These are phyloP conservation scores for Helicocarpus griseus DNA, from an alignment of 2,329 filamentous ascomycete genomes.

Conservation along the genomic window DNA sequence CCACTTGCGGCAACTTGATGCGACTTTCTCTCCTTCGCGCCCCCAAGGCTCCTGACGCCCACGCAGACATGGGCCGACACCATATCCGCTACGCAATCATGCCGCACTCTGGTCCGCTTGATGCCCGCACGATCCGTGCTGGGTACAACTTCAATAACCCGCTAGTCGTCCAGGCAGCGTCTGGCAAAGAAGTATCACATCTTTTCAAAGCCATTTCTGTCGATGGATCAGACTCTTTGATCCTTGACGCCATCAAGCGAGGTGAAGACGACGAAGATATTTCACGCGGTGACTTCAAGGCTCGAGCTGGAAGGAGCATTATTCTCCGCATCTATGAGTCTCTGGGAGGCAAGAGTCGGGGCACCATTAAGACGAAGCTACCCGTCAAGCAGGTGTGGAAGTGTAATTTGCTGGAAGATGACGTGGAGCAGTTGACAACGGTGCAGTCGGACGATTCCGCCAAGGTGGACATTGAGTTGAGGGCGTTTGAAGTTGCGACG, in stretches of 20 bases:
- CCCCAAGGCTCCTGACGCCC: slow-evolving; percentile 83
- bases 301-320: slow-evolving; percentile 64
- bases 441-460: slow-evolving; percentile 21
- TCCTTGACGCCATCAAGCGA: slow-evolving; percentile 86
- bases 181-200: slow-evolving; percentile 14
- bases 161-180: slow-evolving; percentile 45
- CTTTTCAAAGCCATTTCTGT: slow-evolving; percentile 53
- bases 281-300: slow-evolving; percentile 48
- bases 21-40: slow-evolving; percentile 74
- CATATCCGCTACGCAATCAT: slow-evolving; percentile 83
- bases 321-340: slow-evolving; percentile 82
- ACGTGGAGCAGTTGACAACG: slow-evolving; percentile 57
- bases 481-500: slow-evolving; percentile 79
- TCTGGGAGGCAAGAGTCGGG: slow-evolving; percentile 69
- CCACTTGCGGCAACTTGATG: slow-evolving; percentile 82
- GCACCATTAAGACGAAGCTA: slow-evolving; percentile 57
- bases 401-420: slow-evolving; percentile 83
- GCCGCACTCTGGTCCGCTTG: slow-evolving; percentile 66
- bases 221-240: slow-evolving; percentile 55
- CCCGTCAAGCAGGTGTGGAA: slow-evolving; percentile 69
- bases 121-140: slow-evolving; percentile 64
- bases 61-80: slow-evolving; percentile 89
- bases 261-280: slow-evolving; percentile 77
- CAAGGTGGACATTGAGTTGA: slow-evolving; percentile 53
- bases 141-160: slow-evolving; percentile 89